phyloP scores from a whole-genome alignment of 2,329 filamentous ascomycete species.

The Fusarium virguliforme region DNA sequence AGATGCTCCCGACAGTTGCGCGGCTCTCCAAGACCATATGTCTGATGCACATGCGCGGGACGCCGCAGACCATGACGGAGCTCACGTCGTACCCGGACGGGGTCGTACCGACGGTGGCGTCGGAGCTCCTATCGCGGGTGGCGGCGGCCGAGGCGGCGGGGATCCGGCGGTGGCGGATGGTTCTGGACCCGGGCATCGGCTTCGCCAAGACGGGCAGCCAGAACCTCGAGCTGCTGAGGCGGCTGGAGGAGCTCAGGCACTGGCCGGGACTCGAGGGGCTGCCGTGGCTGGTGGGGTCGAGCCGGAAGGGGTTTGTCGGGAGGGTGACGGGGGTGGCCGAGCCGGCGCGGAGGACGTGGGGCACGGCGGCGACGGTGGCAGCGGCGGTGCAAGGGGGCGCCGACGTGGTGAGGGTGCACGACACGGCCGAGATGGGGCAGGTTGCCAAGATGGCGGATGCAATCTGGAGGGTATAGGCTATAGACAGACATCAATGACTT shows the following conservation, averaged over 20 bases:
- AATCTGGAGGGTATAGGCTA: constrained; percentile 75
- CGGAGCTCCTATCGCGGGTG: constrained; percentile 80
- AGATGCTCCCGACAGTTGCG: constrained; percentile 88
- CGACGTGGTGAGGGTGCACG: constrained; percentile 93
- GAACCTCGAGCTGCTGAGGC: constrained; percentile 84
- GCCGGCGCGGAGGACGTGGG: constrained; percentile 81
- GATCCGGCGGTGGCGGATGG: constrained; percentile 91
- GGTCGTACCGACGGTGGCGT: constrained; percentile 75
- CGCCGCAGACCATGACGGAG: constrained; percentile 83
- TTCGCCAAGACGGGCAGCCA: constrained; percentile 90
- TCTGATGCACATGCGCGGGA: constrained; percentile 96
- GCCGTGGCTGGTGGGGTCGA: constrained; percentile 92
- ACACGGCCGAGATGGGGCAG: constrained; percentile 87
- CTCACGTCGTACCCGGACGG: constrained; percentile 79
- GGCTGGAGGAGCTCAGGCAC: constrained; percentile 74
- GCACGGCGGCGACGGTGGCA: constrained; percentile 89
- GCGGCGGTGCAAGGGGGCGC: constrained; percentile 90
- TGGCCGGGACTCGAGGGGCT: constrained; percentile 78
- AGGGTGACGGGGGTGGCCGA: constrained; percentile 82
- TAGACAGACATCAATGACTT: background rate
- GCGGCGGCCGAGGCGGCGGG: constrained; percentile 84
- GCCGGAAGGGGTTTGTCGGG: constrained; percentile 92
- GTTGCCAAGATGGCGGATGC: constrained; percentile 92
- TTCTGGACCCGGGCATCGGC: constrained; percentile 93
- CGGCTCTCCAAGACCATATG: constrained; percentile 83